Conservation (phyloP, 169 alveolate genomes). For the Eimeria praecox region DNA sequence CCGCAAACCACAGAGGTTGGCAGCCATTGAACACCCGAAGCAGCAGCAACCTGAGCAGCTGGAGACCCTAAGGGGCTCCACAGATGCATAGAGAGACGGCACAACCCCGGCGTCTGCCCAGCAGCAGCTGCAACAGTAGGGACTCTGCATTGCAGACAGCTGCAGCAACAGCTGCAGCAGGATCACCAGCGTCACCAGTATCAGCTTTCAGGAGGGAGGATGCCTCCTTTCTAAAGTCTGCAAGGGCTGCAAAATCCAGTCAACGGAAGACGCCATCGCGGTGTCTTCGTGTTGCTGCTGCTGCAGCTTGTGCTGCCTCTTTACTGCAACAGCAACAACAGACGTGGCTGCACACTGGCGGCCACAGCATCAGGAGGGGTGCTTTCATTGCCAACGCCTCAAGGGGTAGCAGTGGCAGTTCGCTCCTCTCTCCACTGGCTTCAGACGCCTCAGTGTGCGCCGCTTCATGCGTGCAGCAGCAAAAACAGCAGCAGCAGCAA, state of each 20-base stretch:
- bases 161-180: constrained; percentile 5
- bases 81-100: not conserved
- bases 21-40: not conserved
- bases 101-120: constrained; percentile 1
- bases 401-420: not conserved
- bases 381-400: not conserved
- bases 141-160: not conserved
- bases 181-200: not conserved
- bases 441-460: constrained; percentile 1
- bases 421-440: not conserved
- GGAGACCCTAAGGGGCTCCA: constrained; percentile 30
- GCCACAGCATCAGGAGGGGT: constrained; percentile 13
- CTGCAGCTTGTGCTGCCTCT: constrained; percentile 60
- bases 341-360: not conserved
- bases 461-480: constrained; percentile 16
- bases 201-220: not conserved
- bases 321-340: constrained; percentile 65
- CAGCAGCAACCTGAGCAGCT: not conserved
- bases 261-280: not conserved
- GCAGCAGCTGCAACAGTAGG: constrained; percentile 34
- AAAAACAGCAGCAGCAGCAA: constrained; percentile 15
- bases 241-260: not conserved
- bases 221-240: not conserved
- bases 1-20: not conserved
- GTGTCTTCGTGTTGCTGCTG: constrained; percentile 43